Conservation (phyloP, 2,329 filamentous ascomycete species). For the Nothophaeocryptopus gaeumannii region DNA sequence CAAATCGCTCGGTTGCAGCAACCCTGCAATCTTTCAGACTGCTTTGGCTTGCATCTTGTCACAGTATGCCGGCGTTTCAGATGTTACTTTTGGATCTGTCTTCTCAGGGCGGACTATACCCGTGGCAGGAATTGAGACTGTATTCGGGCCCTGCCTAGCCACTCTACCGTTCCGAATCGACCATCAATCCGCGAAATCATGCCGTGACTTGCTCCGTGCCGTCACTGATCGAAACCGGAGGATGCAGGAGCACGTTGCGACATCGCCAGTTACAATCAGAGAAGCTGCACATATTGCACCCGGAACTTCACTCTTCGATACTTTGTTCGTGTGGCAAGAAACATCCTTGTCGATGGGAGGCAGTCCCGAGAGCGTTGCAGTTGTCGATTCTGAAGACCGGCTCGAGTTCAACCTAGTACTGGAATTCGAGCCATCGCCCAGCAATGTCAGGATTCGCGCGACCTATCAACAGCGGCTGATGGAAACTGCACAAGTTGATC, state of each 20-base stretch:
- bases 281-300: conserved; percentile 56
- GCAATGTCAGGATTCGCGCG: conserved; percentile 50
- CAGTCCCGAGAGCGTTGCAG: conserved; percentile 42
- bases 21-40: conserved; percentile 74
- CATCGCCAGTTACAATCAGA: conserved; percentile 69
- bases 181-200: conserved; percentile 49
- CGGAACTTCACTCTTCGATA: conserved; percentile 65
- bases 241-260: conserved; percentile 60
- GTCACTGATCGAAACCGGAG: conserved; percentile 65
- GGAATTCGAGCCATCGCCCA: conserved; percentile 65
- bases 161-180: conserved; percentile 71
- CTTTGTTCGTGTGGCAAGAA: conserved; percentile 82
- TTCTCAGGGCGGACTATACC: conserved; percentile 78
- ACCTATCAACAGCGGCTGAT: conserved; percentile 57
- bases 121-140: conserved; percentile 64
- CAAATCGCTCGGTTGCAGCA: conserved; percentile 47
- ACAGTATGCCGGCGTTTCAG: conserved; percentile 60
- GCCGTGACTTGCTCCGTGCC: conserved; percentile 60
- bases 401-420: conserved; percentile 74
- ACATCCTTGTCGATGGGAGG: conserved; percentile 49
- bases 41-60: conserved; percentile 65
- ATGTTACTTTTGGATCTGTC: conserved; percentile 74
- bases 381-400: conserved; percentile 64
- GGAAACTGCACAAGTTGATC: conserved; percentile 52
- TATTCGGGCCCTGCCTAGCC: conserved; percentile 76